phyloP scores from a whole-genome alignment of 2,329 filamentous ascomycete species.

The Atkinsonella texensis region DNA sequence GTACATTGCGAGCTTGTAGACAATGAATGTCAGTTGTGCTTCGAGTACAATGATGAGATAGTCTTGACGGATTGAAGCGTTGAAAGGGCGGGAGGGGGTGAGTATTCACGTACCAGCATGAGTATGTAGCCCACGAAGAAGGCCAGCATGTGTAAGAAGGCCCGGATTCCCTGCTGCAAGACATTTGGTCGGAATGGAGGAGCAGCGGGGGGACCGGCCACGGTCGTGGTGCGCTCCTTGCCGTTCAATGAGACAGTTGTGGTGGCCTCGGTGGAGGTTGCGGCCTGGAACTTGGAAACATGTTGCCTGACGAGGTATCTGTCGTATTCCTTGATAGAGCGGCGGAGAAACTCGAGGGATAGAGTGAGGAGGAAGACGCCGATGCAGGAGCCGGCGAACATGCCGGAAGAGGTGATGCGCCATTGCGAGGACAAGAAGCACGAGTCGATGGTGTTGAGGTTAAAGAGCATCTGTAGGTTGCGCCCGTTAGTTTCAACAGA shows the following conservation, averaged over 20 bases:
- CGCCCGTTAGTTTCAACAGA: not conserved
- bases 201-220: slow-evolving; percentile 7
- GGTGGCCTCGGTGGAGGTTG: slow-evolving; percentile 5
- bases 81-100: not conserved
- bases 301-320: slow-evolving; percentile 47
- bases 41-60: too few species aligned
- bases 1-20: slow-evolving; percentile 38
- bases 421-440: slow-evolving; percentile 59
- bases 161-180: slow-evolving; percentile 53
- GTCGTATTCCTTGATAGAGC: slow-evolving; percentile 61
- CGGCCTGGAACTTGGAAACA: slow-evolving; percentile 19
- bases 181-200: slow-evolving; percentile 43
- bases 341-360: slow-evolving; percentile 59
- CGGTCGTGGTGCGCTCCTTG: slow-evolving; percentile 10
- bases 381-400: slow-evolving; percentile 73
- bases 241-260: slow-evolving; percentile 11
- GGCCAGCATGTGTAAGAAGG: slow-evolving; percentile 55
- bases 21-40: too few species aligned
- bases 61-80: not conserved
- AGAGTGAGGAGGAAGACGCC: slow-evolving; percentile 66
- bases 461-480: slow-evolving; percentile 59
- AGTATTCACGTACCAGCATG: slow-evolving; percentile 42
- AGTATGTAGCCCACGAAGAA: slow-evolving; percentile 69
- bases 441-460: slow-evolving; percentile 60
- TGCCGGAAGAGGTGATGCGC: slow-evolving; percentile 55